phyloP scores from a whole-genome alignment of 2,329 filamentous ascomycete species.

The Colletotrichum filicis region DNA sequence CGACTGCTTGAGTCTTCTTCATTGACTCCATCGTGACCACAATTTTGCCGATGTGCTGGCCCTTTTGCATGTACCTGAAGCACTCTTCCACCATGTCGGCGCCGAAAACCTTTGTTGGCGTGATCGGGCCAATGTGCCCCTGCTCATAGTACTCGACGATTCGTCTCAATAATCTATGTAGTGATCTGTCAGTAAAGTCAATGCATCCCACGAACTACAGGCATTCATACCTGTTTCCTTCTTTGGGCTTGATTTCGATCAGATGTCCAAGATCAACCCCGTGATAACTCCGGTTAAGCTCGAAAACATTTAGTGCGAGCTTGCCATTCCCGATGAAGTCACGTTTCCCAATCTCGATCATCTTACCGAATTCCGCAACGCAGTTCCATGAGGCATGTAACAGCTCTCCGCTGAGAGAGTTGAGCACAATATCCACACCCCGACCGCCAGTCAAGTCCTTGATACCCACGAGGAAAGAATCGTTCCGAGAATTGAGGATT shows the following conservation, averaged over 20 bases:
- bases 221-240: constrained; percentile 3
- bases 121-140: constrained; percentile 32
- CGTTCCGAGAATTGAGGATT: constrained; percentile 45
- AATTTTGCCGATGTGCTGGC: constrained; percentile 54
- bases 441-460: constrained; percentile 37
- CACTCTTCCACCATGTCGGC: constrained; percentile 45
- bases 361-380: constrained; percentile 51
- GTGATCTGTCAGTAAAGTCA: neutral
- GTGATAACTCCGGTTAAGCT: constrained; percentile 42
- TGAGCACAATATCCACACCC: constrained; percentile 47
- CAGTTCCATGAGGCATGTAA: constrained; percentile 52
- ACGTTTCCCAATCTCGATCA: constrained; percentile 54
- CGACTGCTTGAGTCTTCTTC: neutral
- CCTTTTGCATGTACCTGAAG: constrained; percentile 52
- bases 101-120: constrained; percentile 37
- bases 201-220: neutral
- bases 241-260: constrained; percentile 15
- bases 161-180: constrained; percentile 1
- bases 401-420: constrained; percentile 49
- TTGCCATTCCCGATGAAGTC: constrained; percentile 51
- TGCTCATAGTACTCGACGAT: constrained; percentile 16
- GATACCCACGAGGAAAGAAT: constrained; percentile 42
- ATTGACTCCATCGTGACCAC: constrained; percentile 39
- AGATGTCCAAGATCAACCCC: constrained; percentile 32
- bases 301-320: constrained; percentile 50